Evolutionary conservation across 2,329 filamentous ascomycete genomes (phyloP).

Genomic region (Cladobotryum mycophilum): DNA sequence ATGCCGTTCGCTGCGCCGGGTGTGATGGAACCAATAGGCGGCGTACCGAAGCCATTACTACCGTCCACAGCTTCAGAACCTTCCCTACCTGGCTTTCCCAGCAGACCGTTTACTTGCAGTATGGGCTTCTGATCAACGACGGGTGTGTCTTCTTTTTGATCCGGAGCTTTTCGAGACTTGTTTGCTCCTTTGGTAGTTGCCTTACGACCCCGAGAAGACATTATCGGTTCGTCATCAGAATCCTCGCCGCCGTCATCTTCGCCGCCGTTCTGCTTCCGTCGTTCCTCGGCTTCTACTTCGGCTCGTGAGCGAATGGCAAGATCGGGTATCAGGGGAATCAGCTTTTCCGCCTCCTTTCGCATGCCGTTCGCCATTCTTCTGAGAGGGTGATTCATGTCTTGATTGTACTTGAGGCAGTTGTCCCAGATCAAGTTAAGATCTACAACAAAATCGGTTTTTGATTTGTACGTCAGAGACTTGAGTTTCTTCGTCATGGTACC

Average conservation of each 20-base stretch:
- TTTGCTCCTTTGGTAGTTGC: constrained; percentile 71
- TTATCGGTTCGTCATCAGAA: constrained; percentile 95
- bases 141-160: constrained; percentile 74
- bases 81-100: constrained; percentile 53
- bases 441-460: constrained; percentile 88
- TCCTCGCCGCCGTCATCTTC: constrained; percentile 80
- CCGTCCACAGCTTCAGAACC: constrained; percentile 77
- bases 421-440: constrained; percentile 95
- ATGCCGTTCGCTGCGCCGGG: constrained; percentile 65
- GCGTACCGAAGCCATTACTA: constrained; percentile 81
- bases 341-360: constrained; percentile 95
- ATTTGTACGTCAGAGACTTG: constrained; percentile 71
- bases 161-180: constrained; percentile 68
- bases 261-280: constrained; percentile 78
- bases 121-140: constrained; percentile 67
- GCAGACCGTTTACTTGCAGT: constrained; percentile 58
- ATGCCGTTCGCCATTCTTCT: constrained; percentile 92
- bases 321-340: constrained; percentile 91
- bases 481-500: constrained; percentile 98
- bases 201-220: constrained; percentile 91
- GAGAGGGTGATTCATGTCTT: constrained; percentile 77
- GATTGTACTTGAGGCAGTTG: constrained; percentile 94
- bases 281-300: constrained; percentile 84
- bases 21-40: constrained; percentile 72
- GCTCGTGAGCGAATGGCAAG: constrained; percentile 84